phyloP scores from a whole-genome alignment of 2,329 filamentous ascomycete genomes.

The Fusarium robinianum region DNA sequence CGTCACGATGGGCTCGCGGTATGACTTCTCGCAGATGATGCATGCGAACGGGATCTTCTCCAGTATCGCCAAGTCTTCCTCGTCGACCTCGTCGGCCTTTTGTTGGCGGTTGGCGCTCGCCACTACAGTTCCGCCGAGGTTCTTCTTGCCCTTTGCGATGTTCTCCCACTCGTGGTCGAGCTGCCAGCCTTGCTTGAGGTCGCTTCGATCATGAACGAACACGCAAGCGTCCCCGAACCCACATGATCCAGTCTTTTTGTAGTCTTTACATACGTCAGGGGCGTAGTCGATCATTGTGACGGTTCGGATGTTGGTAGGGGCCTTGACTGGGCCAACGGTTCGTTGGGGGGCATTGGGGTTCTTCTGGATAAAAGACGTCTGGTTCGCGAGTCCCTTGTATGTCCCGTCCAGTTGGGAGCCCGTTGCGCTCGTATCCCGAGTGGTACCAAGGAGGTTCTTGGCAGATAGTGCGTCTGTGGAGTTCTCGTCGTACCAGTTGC shows the following conservation, averaged over 20 bases:
- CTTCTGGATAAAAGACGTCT: constrained; percentile 76
- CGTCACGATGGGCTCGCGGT: constrained; percentile 82
- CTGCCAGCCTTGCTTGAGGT: constrained; percentile 93
- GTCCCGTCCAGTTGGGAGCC: constrained; percentile 61
- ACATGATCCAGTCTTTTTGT: constrained; percentile 68
- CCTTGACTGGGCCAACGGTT: constrained; percentile 83
- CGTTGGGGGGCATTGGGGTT: constrained; percentile 74
- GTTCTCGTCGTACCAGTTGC: constrained; percentile 88
- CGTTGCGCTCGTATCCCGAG: constrained; percentile 47
- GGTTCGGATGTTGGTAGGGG: constrained; percentile 85
- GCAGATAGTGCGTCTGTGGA: constrained; percentile 50
- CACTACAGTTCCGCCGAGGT: constrained; percentile 63
- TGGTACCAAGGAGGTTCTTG: constrained; percentile 64
- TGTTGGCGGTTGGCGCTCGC: constrained; percentile 59
- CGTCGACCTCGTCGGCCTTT: constrained; percentile 47
- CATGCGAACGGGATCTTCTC: constrained; percentile 89
- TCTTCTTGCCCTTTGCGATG: constrained; percentile 72
- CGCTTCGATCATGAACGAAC: constrained; percentile 74
- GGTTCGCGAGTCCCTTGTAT: constrained; percentile 76
- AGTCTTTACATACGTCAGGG: constrained; percentile 91
- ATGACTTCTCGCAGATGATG: constrained; percentile 79
- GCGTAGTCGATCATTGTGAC: constrained; percentile 90
- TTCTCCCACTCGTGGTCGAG: constrained; percentile 93
- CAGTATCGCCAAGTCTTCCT: constrained; percentile 70
- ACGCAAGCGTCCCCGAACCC: constrained; percentile 60